These are phyloP conservation scores for Pelargonium nanum DNA, from an alignment of 345 rosid genomes.

Conservation along the genomic window DNA sequence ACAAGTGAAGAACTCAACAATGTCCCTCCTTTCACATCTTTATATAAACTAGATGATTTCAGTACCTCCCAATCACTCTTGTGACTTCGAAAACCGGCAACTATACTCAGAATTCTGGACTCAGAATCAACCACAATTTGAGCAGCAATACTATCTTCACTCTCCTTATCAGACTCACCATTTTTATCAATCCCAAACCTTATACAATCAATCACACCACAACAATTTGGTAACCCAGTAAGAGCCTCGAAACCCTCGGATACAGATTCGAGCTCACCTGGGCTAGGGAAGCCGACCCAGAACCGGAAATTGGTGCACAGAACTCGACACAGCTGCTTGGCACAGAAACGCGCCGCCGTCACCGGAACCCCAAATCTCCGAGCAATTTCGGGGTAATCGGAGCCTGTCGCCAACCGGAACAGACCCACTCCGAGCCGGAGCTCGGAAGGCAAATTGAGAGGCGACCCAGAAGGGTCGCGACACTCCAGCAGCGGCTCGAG, in stretches of 20 bases:
- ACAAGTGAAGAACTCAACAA: constrained; percentile 24
- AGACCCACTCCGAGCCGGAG: constrained; percentile 20
- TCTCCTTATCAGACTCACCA: constrained; percentile 2
- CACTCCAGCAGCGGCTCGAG: constrained; percentile 64
- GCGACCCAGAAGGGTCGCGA: constrained; percentile 54
- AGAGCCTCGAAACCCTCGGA: constrained; percentile 33
- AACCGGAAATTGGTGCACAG: constrained; percentile 64
- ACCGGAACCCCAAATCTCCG: constrained; percentile 44
- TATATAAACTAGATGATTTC: constrained; percentile 34
- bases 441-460: background rate
- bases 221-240: constrained; percentile 49
- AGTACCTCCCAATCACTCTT: constrained; percentile 31
- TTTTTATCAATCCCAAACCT: constrained; percentile 28
- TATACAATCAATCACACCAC: constrained; percentile 47
- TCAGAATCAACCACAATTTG: constrained; percentile 57
- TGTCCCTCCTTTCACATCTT: constrained; percentile 33
- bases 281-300: constrained; percentile 51
- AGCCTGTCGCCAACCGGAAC: constrained; percentile 42
- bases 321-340: constrained; percentile 54
- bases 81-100: constrained; percentile 45
- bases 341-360: constrained; percentile 49
- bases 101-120: constrained; percentile 39
- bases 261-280: constrained; percentile 34
- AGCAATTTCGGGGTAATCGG: constrained; percentile 37
- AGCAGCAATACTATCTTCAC: constrained; percentile 28